phyloP scores from a whole-genome alignment of 495 filamentous ascomycete species.

The Penicillium herquei region DNA sequence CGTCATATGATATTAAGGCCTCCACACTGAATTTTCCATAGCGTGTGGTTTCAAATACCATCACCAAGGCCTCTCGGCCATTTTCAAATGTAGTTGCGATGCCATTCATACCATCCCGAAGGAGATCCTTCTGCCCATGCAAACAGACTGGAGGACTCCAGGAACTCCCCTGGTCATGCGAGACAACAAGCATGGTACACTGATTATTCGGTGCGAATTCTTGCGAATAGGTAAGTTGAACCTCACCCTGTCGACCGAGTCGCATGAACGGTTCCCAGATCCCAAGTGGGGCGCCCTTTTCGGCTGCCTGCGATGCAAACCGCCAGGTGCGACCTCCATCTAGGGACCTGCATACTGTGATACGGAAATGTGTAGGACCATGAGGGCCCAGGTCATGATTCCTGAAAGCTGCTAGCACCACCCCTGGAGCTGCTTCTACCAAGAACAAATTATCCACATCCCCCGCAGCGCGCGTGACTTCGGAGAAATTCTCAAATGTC shows the following conservation, averaged over 20 bases:
- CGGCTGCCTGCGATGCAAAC: conserved; percentile 53
- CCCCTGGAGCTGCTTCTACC: conserved; percentile 47
- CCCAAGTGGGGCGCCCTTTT: conserved; percentile 43
- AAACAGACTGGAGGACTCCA: conserved; percentile 50
- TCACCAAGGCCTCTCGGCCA: conserved; percentile 47
- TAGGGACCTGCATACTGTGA: conserved; percentile 56
- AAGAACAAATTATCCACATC: conserved; percentile 62
- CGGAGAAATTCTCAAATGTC: conserved; percentile 34
- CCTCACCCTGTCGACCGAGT: conserved; percentile 43
- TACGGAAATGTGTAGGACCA: conserved; percentile 52
- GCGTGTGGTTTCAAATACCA: conserved; percentile 58
- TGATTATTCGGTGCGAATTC: conserved; percentile 57
- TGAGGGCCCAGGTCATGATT: conserved; percentile 52
- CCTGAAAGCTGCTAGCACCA: conserved; percentile 57
- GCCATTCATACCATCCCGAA: conserved; percentile 62
- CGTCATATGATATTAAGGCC: conserved; percentile 56
- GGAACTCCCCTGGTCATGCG: conserved; percentile 50
- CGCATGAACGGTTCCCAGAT: conserved; percentile 65
- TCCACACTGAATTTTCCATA: conserved; percentile 53
- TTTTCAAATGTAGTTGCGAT: conserved; percentile 45
- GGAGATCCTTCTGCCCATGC: conserved; percentile 41
- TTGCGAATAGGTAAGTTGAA: conserved; percentile 58
- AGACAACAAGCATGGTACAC: conserved; percentile 57
- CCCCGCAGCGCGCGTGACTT: conserved; percentile 36
- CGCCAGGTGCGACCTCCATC: conserved; percentile 55